A percentile compares a stretch with the other conserved stretches of the same genome.
These are phyloP conservation scores for Neohortaea acidophila DNA, from an alignment of 495 filamentous ascomycete genomes.

Conservation along the genomic window DNA sequence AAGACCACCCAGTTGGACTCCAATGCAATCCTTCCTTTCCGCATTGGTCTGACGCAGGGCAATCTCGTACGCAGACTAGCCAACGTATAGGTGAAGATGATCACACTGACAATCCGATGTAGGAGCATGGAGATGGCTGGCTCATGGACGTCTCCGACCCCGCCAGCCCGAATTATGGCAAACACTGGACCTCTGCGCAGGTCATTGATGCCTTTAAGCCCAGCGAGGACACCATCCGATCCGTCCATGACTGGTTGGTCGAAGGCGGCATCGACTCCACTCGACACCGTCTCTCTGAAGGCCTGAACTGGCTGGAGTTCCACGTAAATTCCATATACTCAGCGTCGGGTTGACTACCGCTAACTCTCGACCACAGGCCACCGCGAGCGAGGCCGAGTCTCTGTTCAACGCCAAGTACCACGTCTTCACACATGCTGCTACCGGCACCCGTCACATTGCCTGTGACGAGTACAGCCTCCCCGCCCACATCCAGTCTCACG, in stretches of 20 bases:
- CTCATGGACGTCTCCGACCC: slow-evolving; percentile 16
- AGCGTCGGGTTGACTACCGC: not conserved
- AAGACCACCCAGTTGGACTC: not conserved
- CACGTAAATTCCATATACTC: not conserved
- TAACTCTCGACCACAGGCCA: slow-evolving; percentile 11
- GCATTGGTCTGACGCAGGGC: slow-evolving; percentile 14
- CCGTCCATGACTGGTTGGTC: slow-evolving; percentile 7
- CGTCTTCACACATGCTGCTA: slow-evolving; percentile 11
- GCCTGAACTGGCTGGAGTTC: slow-evolving; percentile 6
- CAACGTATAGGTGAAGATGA: no score
- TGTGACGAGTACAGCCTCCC: slow-evolving; percentile 20
- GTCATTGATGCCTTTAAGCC: slow-evolving; percentile 12
- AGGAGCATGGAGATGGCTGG: slow-evolving; percentile 10
- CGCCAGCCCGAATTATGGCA: slow-evolving; percentile 16
- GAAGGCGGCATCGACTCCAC: slow-evolving; percentile 2
- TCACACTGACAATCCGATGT: no score
- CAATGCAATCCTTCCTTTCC: slow-evolving; percentile 10
- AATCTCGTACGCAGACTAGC: no score
- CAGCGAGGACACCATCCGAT: slow-evolving; percentile 3
- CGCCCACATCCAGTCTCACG: slow-evolving; percentile 21
- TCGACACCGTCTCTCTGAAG: not conserved
- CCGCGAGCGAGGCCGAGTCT: slow-evolving; percentile 17
- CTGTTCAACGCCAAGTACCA: slow-evolving; percentile 19
- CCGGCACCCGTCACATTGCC: slow-evolving; percentile 13
- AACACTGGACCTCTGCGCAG: slow-evolving; percentile 17